These are phyloP conservation scores for Thamnidium elegans DNA, from an alignment of 192 early-diverging fungal genomes.

Conservation along the genomic window DNA sequence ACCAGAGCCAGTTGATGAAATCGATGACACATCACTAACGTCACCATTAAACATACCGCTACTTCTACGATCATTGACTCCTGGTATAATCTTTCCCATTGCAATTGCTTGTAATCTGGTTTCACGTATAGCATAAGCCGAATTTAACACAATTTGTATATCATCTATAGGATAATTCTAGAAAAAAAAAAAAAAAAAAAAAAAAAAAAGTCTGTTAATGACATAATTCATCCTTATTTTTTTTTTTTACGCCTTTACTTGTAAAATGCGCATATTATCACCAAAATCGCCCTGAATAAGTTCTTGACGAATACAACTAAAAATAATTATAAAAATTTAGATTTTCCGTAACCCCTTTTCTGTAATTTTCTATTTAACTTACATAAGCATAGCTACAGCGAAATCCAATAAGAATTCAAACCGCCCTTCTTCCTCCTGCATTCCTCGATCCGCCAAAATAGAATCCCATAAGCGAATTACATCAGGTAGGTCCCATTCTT, in stretches of 20 bases:
- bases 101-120: constrained; percentile 15
- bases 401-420: constrained; percentile 76
- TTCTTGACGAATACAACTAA: constrained; percentile 49
- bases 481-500: constrained; percentile 76
- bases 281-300: constrained; percentile 60
- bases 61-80: constrained; percentile 27
- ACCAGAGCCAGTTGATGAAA: constrained; percentile 18
- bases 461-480: constrained; percentile 80
- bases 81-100: constrained; percentile 20
- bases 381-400: constrained; percentile 70
- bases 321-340: constrained; percentile 11
- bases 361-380: constrained; percentile 29
- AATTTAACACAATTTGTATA: constrained; percentile 34
- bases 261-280: constrained; percentile 58
- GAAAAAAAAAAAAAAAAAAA: constrained; percentile 13
- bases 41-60: constrained; percentile 27
- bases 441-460: constrained; percentile 62
- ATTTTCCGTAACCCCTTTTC: not conserved
- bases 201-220: not conserved
- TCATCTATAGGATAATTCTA: constrained; percentile 61
- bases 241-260: constrained; percentile 39
- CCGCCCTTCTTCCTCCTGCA: constrained; percentile 39
- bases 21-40: constrained; percentile 28
- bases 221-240: not conserved
- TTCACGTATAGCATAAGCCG: constrained; percentile 29